Percentiles rank a stretch among this genome's conserved stretches.
These are phyloP conservation scores for Gremmenia infestans DNA, from an alignment of 2,329 filamentous ascomycete genomes.

Conservation along the genomic window DNA sequence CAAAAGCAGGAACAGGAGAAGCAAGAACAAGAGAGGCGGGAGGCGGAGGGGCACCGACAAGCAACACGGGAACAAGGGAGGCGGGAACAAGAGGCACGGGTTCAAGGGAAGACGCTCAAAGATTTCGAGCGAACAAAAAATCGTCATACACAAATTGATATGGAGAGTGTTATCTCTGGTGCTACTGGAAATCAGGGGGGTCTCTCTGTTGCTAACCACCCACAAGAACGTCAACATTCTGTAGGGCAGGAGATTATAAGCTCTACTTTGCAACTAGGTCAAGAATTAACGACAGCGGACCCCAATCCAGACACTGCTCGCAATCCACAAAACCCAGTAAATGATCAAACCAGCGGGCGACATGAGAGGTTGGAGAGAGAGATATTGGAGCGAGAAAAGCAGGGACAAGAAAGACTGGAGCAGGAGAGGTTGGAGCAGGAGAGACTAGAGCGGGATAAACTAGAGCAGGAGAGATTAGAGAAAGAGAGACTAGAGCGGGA, in stretches of 20 bases:
- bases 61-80: not conserved
- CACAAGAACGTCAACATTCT: too few relatives aligned
- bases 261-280: not conserved
- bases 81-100: not conserved
- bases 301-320: not conserved
- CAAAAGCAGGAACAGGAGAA: too few relatives aligned
- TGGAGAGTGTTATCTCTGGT: not conserved
- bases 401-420: too few relatives aligned
- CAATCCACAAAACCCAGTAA: too few relatives aligned
- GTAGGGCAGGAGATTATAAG: too few relatives aligned
- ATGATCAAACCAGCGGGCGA: too few relatives aligned
- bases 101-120: slow-evolving; percentile 1
- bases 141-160: slow-evolving; percentile 5
- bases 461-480: too few relatives aligned
- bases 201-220: not conserved
- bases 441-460: too few relatives aligned
- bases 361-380: too few relatives aligned
- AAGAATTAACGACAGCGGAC: not conserved
- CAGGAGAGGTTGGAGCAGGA: too few relatives aligned
- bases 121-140: slow-evolving; percentile 2
- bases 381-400: too few relatives aligned
- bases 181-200: not conserved
- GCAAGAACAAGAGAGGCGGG: not conserved
- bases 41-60: not conserved
- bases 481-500: too few relatives aligned